These are phyloP conservation scores for Pseudocercospora pini-densiflorae DNA, from an alignment of 2,329 filamentous ascomycete genomes.

Conservation along the genomic window DNA sequence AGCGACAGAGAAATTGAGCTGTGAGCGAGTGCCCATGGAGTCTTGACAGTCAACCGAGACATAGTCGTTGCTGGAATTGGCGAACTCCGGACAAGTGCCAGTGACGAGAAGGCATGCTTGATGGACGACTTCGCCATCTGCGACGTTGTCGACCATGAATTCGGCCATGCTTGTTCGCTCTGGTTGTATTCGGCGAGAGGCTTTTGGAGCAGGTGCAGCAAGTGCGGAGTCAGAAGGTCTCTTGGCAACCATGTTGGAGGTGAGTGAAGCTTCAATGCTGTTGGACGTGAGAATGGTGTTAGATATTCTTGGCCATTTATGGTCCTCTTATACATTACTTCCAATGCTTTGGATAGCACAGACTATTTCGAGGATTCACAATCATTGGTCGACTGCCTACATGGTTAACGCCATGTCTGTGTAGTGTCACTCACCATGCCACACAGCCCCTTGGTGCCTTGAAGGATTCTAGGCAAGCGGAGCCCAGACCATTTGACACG, in stretches of 20 bases:
- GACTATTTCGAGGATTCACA: not conserved
- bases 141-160: conserved; percentile 29
- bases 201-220: not conserved
- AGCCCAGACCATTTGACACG: not conserved
- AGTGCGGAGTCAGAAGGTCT: conserved; percentile 8
- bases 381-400: not conserved
- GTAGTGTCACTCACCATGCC: not conserved
- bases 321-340: not conserved
- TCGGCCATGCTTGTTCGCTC: conserved; percentile 1
- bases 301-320: not conserved
- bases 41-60: conserved; percentile 33
- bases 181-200: not conserved
- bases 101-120: conserved; percentile 40
- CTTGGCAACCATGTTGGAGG: conserved; percentile 8
- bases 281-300: not conserved
- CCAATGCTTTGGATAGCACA: not conserved
- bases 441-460: not conserved
- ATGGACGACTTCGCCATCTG: conserved; percentile 38
- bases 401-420: not conserved
- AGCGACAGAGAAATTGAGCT: conserved; percentile 41
- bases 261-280: not conserved
- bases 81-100: conserved; percentile 30
- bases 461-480: conserved; percentile 2
- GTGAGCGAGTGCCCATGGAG: conserved; percentile 25
- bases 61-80: conserved; percentile 29